Evolutionary conservation across 2,329 filamentous ascomycete species (phyloP), one percentile per base, ranked within the genome.

Genomic region (Exophiala phaeomuriformis): DNA sequence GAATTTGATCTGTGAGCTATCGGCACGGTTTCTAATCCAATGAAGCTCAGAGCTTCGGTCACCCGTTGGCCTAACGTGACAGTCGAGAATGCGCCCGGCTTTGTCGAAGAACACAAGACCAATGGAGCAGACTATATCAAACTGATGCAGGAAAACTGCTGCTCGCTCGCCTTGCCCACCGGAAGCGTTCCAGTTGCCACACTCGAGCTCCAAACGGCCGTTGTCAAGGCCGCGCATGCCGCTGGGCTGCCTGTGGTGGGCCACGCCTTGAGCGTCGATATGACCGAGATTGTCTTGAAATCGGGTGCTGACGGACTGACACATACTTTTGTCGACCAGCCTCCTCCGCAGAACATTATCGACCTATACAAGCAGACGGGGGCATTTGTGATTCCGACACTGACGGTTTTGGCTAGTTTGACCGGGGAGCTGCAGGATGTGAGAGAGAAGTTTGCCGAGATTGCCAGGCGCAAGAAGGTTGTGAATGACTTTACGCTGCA

Each of bases 61-160:
- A 68, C 69, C 2, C 70, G 66, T 2, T 78, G 75, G 75, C 75
- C 76, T 3, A 72, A 73, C 39, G 55, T 77, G n/a, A 67, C 66
- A 4, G 69, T 67, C 3, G 65, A 71, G 35, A 74, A 70, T 28
- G 75, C 75, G 1, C 57, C 68, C 1, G 58, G 56, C 19, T 63
- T 58, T 48, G 55, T 63, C 31, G 54, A 52, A 12, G 47, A 53
- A 10, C 58, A 62, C 48, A 60, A 62, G 39, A 51, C 52, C 3
- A 47, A 52, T 2, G 61, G 61, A 30, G 61, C 61, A 28, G 51
- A 62, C 51, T 63, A 63, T 47, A 63, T 63, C 59, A 63, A 63
- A 48, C 50, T 62, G 4, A 63, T 63, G 61, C 60, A 62, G 32
- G 61, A 63, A 46, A 61, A 63, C 41, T 61, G 60, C 54, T 62